Evolutionary conservation across 2,329 filamentous ascomycete genomes (phyloP), one percentile per base, ranked within the genome.

Genomic region (Pseudofabraea citricarpa): DNA sequence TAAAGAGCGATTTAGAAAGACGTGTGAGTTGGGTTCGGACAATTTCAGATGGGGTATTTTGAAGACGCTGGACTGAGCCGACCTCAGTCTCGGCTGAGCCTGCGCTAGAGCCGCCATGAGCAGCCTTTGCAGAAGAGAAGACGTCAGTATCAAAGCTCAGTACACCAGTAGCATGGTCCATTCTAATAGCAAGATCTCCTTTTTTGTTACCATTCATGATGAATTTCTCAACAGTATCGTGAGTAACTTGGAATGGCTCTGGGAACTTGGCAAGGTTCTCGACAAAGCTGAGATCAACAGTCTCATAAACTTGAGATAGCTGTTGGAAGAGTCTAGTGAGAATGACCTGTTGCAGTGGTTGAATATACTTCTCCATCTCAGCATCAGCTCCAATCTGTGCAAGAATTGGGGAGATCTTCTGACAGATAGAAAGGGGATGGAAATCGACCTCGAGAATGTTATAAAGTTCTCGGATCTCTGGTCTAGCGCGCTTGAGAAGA

Each of bases 171-270:
- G 90, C 90, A 64, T 98, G 93, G 63, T 97, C 88, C 69, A 97
- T 89, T 49, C 93, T 90, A 58, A 98, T 94, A 42, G 93, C 87
- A 36, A 98, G 78, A 59, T 98, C 93, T 45, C 93, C 93, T 80
- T 98, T 98, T 82, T 98, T 98, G 79, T 95, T 97, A 52, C 93
- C 93, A 68, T 98, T 98, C 93, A 98, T 98, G 76, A 98, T 97
- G 76, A 98, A 98, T 73, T 97, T 98, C 75, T 98, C 93, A 55
- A 98, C 94, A 49, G 88, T 95, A 54, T 85, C 82, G 42, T 87
- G 83, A 51, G 80, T 86, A 55, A 97, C 90, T 70, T 96, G 86
- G 79, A 94, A 97, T 32, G 93, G 89, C 64, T 95, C 90, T 8
- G 93, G 93, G 77, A 98, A 98, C 62, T 93, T 80, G 50, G 93